A percentile compares a stretch with the other conserved stretches of the same genome.
Conservation (phyloP, 1,284 basidiomycete species). For the Butyriboletus regius region DNA sequence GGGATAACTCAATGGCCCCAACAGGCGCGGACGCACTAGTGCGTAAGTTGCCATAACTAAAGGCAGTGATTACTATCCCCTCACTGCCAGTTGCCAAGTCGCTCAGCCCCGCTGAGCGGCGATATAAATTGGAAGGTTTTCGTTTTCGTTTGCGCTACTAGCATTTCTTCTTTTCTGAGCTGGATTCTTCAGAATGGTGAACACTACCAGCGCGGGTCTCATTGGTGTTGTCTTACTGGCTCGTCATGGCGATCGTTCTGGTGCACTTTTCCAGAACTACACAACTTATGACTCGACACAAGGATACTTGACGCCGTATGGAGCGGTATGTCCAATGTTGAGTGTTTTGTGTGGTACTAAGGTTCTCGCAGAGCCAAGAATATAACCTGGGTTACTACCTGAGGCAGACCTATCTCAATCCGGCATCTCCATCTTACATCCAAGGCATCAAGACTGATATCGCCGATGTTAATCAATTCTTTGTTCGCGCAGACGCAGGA, state of each 20-base stretch:
- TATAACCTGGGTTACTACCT: slow-evolving; percentile 39
- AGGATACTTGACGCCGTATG: slow-evolving; percentile 44
- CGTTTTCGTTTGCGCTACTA: too few relatives aligned
- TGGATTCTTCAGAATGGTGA: slow-evolving; percentile 27
- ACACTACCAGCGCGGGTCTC: slow-evolving; percentile 25
- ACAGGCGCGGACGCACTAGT: too few relatives aligned
- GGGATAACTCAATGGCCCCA: too few relatives aligned
- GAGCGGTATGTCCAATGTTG: slow-evolving; percentile 28
- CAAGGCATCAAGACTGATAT: slow-evolving; percentile 32
- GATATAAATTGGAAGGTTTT: slow-evolving; percentile 12
- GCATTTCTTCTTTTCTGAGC: neutral
- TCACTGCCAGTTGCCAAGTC: too few relatives aligned
- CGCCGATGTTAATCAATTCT: slow-evolving; percentile 28
- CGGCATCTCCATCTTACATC: slow-evolving; percentile 29
- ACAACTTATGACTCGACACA: slow-evolving; percentile 36
- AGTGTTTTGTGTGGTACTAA: neutral
- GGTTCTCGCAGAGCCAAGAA: slow-evolving; percentile 27
- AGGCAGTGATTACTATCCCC: too few relatives aligned
- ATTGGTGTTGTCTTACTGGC: slow-evolving; percentile 35
- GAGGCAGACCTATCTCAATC: slow-evolving; percentile 35
- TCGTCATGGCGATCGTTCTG: slow-evolving; percentile 42
- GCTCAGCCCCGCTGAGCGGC: too few relatives aligned
- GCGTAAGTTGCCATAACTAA: too few relatives aligned
- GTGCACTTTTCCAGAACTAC: slow-evolving; percentile 33
- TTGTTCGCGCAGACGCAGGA: slow-evolving; percentile 37